Percentiles rank a stretch among this genome's conserved stretches.
Conservation (phyloP, 139 green algal genomes). For the Raphidocelis subcapitata region DNA sequence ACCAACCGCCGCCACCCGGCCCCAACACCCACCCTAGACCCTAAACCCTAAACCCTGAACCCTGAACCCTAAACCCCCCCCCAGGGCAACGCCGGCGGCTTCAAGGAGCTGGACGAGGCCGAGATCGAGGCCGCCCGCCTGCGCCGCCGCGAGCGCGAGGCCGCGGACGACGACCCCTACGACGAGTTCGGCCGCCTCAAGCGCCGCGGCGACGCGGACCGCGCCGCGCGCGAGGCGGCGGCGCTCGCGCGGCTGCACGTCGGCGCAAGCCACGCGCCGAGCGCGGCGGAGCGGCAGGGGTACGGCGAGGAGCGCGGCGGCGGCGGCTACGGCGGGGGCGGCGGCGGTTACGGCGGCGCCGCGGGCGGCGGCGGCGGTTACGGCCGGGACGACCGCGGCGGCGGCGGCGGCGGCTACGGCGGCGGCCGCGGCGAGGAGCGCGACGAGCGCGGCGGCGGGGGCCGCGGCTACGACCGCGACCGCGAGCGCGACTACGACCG, state of each 20-base stretch:
- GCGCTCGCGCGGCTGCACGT: constrained; percentile 65
- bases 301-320: neutral
- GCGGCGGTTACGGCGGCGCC: neutral
- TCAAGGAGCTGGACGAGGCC: constrained; percentile 75
- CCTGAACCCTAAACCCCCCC: neutral
- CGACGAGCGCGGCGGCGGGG: too few species aligned
- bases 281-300: neutral
- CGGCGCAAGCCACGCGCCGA: neutral
- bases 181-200: constrained; percentile 83
- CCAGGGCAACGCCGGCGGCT: constrained; percentile 48
- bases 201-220: constrained; percentile 50
- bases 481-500: too few species aligned
- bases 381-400: too few species aligned
- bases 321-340: neutral
- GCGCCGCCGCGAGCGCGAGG: constrained; percentile 55
- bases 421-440: too few species aligned
- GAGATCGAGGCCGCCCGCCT: constrained; percentile 66
- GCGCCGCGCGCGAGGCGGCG: constrained; percentile 61
- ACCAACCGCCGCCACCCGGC: too few species aligned
- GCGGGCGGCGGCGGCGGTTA: neutral
- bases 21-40: too few species aligned
- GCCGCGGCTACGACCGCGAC: too few species aligned
- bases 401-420: too few species aligned
- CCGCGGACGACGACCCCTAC: constrained; percentile 53
- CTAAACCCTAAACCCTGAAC: neutral